phyloP scores from a whole-genome alignment of 805 yeast species.

The Yamadazyma kitorensis region DNA sequence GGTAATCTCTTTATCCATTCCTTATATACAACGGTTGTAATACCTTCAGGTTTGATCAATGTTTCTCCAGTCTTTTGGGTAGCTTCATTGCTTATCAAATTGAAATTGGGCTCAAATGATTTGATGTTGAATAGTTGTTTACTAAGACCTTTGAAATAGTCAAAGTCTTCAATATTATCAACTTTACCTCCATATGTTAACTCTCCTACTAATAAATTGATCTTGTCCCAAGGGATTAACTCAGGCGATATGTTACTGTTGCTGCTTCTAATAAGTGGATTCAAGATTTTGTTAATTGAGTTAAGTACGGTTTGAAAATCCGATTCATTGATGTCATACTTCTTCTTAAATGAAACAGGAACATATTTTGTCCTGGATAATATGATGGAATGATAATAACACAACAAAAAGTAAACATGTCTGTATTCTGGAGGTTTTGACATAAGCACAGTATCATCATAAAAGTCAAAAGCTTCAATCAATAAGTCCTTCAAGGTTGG shows the following conservation, averaged over 20 bases:
- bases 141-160: slow-evolving; percentile 33
- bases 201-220: slow-evolving; percentile 43
- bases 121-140: slow-evolving; percentile 32
- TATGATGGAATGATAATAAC: slow-evolving; percentile 71
- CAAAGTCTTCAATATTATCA: slow-evolving; percentile 39
- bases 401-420: slow-evolving; percentile 50
- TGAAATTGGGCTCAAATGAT: slow-evolving; percentile 43
- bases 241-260: slow-evolving; percentile 44
- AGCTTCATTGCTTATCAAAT: slow-evolving; percentile 31
- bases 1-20: slow-evolving; percentile 58
- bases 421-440: slow-evolving; percentile 41
- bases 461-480: slow-evolving; percentile 30
- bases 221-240: slow-evolving; percentile 12
- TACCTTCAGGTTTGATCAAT: slow-evolving; percentile 49
- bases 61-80: slow-evolving; percentile 12
- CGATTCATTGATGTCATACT: slow-evolving; percentile 70
- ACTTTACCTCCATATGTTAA: slow-evolving; percentile 69
- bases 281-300: slow-evolving; percentile 44
- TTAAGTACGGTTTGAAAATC: slow-evolving; percentile 55
- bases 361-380: slow-evolving; percentile 56
- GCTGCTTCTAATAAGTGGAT: slow-evolving; percentile 16
- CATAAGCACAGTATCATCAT: slow-evolving; percentile 12
- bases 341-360: slow-evolving; percentile 60
- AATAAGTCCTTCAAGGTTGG: slow-evolving; percentile 56
- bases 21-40: slow-evolving; percentile 26